phyloP scores from a whole-genome alignment of 1,139 yeast species.

The Geotrichum klebahnii region DNA sequence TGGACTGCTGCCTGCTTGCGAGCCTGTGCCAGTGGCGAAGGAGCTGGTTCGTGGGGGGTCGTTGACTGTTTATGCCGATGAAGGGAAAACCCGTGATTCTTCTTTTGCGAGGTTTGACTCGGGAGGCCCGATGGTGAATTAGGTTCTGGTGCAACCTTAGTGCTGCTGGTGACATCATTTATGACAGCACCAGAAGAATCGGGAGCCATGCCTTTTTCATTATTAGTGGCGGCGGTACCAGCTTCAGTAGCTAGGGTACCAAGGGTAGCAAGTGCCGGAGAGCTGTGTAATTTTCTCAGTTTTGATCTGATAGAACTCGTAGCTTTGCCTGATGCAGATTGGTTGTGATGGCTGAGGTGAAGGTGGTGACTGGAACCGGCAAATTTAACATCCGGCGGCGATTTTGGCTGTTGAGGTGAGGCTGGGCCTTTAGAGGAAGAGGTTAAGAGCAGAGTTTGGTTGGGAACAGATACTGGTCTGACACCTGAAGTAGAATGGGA shows the following conservation, averaged over 20 bases:
- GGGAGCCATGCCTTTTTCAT: no score
- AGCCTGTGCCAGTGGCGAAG: conserved; percentile 17
- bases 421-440: no score
- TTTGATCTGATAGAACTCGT: conserved; percentile 10
- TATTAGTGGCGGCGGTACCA: background rate
- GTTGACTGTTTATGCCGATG: conserved; percentile 12
- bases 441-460: no score
- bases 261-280: conserved; percentile 4
- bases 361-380: no score
- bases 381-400: no score
- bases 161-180: no score
- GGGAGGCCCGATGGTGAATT: no score
- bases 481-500: no score
- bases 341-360: conserved; percentile 9
- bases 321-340: conserved; percentile 10
- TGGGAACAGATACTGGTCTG: no score
- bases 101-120: background rate
- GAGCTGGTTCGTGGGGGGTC: conserved; percentile 12
- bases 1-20: conserved; percentile 11
- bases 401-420: no score
- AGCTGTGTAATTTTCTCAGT: conserved; percentile 12
- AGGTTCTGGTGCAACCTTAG: no score
- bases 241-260: background rate
- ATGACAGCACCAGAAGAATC: no score
- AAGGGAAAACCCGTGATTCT: conserved; percentile 14